Base-by-base conservation (phyloP, 2,329 filamentous ascomycete genomes). In the Myrmaecium sp. region DNA sequence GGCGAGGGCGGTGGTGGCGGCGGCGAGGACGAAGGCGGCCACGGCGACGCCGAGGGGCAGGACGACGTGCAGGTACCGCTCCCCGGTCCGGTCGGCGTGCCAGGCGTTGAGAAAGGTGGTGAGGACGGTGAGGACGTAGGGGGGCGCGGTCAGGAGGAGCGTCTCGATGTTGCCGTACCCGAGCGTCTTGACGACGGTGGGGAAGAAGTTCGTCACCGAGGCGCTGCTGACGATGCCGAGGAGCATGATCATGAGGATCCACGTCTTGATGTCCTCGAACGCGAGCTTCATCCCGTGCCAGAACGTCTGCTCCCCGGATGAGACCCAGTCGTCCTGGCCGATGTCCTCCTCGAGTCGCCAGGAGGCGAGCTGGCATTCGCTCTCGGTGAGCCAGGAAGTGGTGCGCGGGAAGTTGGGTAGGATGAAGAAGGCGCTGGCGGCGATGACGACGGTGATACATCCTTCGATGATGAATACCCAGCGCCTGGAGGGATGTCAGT, bases 401-500 rank as follows among this genome's bases (percentile, higher is more conserved):
- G 41, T 59, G 15, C 62, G 57, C 2, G 75, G 75, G 35, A 77
- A 76, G 42, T 80, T 68, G 1, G 74, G 74, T 9, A 82, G 54
- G 16, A 79, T 49, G 37, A 67, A 69, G 41, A 61, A 62, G 2
- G 69, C 59, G 1, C 45, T 38, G 5, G 69, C 43, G 9, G 74
- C 73, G 15, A 80, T 57, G 5, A 53, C 54, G 14, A 80, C 52
- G 1, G 74, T 80, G 31, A 74, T 60, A 10, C 60, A 56, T 14
- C 75, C 75, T 45, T 81, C 74, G 20, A 80, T 69, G 28, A 81
- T 70, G 50, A 78, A 78, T 0, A 77, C 52, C 65, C 66, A 74
- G 8, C 70, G 57, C 47, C 43, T 42, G 15, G 18, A 13, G 7
- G 18, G 13, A 20, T 24, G 17, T 26, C 20, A 8, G 11, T 28